Percentiles rank a stretch among this genome's conserved stretches.
Evolutionary conservation across 108 stramenopile species (phyloP).

Genomic region (Ochromonas danica): DNA sequence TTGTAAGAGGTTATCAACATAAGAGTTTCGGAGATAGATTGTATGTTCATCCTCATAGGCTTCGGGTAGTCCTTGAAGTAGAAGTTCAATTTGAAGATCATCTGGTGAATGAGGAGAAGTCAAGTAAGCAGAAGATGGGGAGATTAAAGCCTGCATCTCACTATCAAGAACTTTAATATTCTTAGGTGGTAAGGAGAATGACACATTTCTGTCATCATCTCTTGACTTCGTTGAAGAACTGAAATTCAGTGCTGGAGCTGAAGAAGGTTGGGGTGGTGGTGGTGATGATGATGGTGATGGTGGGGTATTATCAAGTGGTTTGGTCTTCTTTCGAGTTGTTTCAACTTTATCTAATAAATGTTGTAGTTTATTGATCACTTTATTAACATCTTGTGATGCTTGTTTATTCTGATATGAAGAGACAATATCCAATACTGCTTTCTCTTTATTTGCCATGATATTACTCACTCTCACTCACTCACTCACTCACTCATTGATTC

Average conservation of each 20-base stretch:
- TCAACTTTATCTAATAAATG: conserved; percentile 17
- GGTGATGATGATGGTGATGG: conserved; percentile 14
- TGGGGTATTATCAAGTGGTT: conserved; percentile 15
- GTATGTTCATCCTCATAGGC: too few relatives aligned
- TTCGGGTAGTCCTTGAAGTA: too few relatives aligned
- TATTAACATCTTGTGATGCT: conserved; percentile 17
- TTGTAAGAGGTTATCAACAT: too few relatives aligned
- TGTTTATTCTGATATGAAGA: conserved; percentile 17
- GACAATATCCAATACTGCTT: conserved; percentile 16
- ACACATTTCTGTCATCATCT: conserved; percentile 16
- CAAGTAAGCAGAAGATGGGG: conserved; percentile 14
- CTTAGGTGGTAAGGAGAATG: conserved; percentile 15
- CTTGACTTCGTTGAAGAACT: conserved; percentile 15
- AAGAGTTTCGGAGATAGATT: too few relatives aligned
- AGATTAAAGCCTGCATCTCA: conserved; percentile 15
- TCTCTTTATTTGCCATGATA: conserved; percentile 17
- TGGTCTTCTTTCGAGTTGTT: conserved; percentile 15
- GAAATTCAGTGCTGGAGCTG: conserved; percentile 14
- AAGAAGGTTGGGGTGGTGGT: conserved; percentile 13
- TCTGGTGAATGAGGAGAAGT: conserved; percentile 15
- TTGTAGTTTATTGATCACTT: conserved; percentile 17
- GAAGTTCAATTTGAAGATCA: too few relatives aligned
- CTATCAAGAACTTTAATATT: conserved; percentile 17
- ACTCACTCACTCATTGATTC: conserved; percentile 15
- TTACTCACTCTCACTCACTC: conserved; percentile 15